A percentile compares a stretch with the other conserved stretches of the same genome.
Evolutionary conservation across 257 asterid genomes (phyloP).

Genomic region (Marsdenia floribunda): DNA sequence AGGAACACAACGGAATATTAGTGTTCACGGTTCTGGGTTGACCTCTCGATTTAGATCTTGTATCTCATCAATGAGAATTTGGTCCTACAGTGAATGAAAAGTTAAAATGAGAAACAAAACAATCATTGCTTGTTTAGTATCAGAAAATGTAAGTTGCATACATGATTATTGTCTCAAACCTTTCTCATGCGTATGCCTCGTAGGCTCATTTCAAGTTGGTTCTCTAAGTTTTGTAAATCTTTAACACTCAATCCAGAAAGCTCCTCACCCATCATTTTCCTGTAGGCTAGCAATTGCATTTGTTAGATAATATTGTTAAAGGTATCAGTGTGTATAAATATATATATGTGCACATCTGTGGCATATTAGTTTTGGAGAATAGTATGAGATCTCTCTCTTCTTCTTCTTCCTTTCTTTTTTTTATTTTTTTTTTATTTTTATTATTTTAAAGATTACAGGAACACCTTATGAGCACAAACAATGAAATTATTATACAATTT

Average conservation of each 20-base stretch:
- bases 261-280: conserved; percentile 71
- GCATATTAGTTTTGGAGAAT: background rate
- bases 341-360: background rate
- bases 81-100: conserved; percentile 41
- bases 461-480: background rate
- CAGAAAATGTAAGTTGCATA: background rate
- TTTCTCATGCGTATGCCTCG: conserved; percentile 55
- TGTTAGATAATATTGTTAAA: background rate
- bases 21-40: conserved; percentile 9
- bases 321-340: background rate
- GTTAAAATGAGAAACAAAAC: background rate
- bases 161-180: conserved; percentile 28
- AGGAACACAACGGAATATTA: conserved; percentile 1
- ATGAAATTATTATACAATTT: background rate
- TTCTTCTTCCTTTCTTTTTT: too few species aligned
- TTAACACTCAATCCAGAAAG: conserved; percentile 53
- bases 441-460: background rate
- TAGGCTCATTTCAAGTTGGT: conserved; percentile 60
- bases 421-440: too few species aligned
- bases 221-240: conserved; percentile 63
- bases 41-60: conserved; percentile 62
- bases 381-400: background rate
- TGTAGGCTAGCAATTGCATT: conserved; percentile 20
- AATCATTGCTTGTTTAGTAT: conserved; percentile 12
- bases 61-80: conserved; percentile 49